Base-by-base conservation (phyloP, 1,139 yeast genomes). In the Kurtzmaniella natalensis region DNA sequence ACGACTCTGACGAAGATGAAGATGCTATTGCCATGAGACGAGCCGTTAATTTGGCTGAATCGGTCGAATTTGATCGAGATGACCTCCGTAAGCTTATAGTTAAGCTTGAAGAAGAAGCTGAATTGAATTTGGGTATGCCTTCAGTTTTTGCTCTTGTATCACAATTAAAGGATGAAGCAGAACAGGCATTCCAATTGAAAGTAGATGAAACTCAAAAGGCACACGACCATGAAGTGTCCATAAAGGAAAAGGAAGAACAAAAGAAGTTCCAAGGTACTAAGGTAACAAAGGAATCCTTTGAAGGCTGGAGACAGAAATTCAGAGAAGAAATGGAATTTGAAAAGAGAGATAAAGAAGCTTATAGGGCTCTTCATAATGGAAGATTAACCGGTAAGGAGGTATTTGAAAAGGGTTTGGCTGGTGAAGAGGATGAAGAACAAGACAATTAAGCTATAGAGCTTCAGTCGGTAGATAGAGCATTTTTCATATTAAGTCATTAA, bases 351-450 rank as follows among this genome's bases (percentile, higher is more conserved):
- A 59, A 61, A 25, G 59, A 64, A 39, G 66, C 85, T 47, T 73
- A 72, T 42, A 57, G 62, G 23, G 56, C 55, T n/a, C 76, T 81
- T 53, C 92, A 83, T 50, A 70, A 68, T 34, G 94, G 92, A 9
- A 83, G 81, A 55, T 61, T 87, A 50, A 81, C 95, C 0, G 98
- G 98, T 14, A 72, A 77, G 47, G 92, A 88, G 57, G 83, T 92
- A 40, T 92, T 89, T 53, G 97, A 88, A 51, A 74, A 73, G 52
- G 97, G 97, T 32, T 72, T 88, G 49, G 94, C 84, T 28, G 79
- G 78, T 39, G 78, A 72, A 20, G 62, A 54, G 10, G 64, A 57
- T 27, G 78, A 63, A 7, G 85, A 76, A 16, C 14, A n/a, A n/a
- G n/a, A n/a, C n/a, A n/a, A n/a, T n/a, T n/a, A n/a, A n/a, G n/a